Conservation (phyloP, 2,329 filamentous ascomycete species). For the Alternaria panax region DNA sequence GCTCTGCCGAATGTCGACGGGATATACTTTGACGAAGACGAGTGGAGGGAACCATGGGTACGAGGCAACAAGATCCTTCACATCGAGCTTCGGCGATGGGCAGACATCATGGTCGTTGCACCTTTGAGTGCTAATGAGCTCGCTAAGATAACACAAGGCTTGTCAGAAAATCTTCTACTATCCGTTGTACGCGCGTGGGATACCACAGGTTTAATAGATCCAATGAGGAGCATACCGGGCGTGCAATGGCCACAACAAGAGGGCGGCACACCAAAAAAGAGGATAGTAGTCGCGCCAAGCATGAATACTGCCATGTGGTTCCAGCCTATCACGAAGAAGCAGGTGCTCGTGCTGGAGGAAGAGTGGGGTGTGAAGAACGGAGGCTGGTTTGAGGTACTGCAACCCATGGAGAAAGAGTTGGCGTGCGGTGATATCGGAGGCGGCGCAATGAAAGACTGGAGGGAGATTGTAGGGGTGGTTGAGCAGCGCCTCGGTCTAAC, state of each 20-base stretch:
- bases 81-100: slow-evolving; percentile 86
- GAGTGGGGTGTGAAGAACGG: slow-evolving; percentile 70
- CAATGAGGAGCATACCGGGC: slow-evolving; percentile 36
- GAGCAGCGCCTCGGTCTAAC: slow-evolving; percentile 53
- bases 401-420: slow-evolving; percentile 76
- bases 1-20: slow-evolving; percentile 75
- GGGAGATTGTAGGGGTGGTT: slow-evolving; percentile 72
- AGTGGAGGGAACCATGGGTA: slow-evolving; percentile 82
- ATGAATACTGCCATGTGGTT: slow-evolving; percentile 95
- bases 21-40: slow-evolving; percentile 83
- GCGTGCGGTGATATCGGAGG: slow-evolving; percentile 85
- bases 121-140: slow-evolving; percentile 85
- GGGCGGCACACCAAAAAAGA: slow-evolving; percentile 53
- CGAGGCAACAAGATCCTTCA: slow-evolving; percentile 84
- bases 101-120: slow-evolving; percentile 79
- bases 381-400: slow-evolving; percentile 72
- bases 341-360: slow-evolving; percentile 72
- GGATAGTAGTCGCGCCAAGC: slow-evolving; percentile 77
- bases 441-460: slow-evolving; percentile 86
- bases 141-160: slow-evolving; percentile 80
- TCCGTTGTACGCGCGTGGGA: slow-evolving; percentile 90
- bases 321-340: slow-evolving; percentile 79
- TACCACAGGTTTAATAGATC: slow-evolving; percentile 54
- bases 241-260: slow-evolving; percentile 30
- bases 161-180: slow-evolving; percentile 77